phyloP scores from a whole-genome alignment of 495 filamentous ascomycete species.

The Daldinia vernicosa region DNA sequence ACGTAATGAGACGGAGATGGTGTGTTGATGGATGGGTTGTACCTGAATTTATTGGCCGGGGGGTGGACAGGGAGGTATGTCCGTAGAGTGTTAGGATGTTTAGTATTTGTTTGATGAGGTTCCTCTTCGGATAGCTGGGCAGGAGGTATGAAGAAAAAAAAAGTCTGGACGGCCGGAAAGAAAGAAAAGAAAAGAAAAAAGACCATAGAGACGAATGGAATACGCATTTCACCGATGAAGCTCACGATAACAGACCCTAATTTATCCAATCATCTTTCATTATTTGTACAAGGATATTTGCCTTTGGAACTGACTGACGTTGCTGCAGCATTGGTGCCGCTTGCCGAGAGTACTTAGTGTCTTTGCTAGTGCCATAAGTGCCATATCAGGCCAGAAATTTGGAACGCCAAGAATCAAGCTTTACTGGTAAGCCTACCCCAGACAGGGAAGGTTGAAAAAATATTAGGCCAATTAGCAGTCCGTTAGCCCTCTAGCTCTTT shows the following conservation, averaged over 20 bases:
- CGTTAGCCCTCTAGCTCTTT: slow-evolving; percentile 18
- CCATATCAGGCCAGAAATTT: slow-evolving; percentile 33
- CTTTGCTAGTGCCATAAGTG: slow-evolving; percentile 28
- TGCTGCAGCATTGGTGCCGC: slow-evolving; percentile 35
- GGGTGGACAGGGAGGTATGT: slow-evolving; percentile 11
- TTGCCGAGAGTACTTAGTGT: slow-evolving; percentile 25
- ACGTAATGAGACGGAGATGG: slow-evolving; percentile 31
- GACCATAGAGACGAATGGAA: slow-evolving; percentile 7
- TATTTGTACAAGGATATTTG: slow-evolving; percentile 24
- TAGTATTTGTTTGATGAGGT: slow-evolving; percentile 30
- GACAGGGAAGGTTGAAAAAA: slow-evolving; percentile 19
- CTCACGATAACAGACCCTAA: slow-evolving; percentile 44
- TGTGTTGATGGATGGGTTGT: slow-evolving; percentile 25
- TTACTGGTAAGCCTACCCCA: slow-evolving; percentile 20
- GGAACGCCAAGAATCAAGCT: slow-evolving; percentile 31
- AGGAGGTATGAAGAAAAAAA: not conserved
- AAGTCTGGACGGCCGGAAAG: slow-evolving; percentile 10
- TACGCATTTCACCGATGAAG: slow-evolving; percentile 37
- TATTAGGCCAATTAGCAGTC: slow-evolving; percentile 23
- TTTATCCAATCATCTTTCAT: slow-evolving; percentile 34
- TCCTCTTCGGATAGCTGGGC: slow-evolving; percentile 3
- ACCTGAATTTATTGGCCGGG: slow-evolving; percentile 30
- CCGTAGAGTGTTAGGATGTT: slow-evolving; percentile 23
- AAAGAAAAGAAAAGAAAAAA: slow-evolving; percentile 11
- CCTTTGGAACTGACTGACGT: slow-evolving; percentile 35